Conservation (phyloP, 441 rosid species). For the Syzygium malaccense region DNA sequence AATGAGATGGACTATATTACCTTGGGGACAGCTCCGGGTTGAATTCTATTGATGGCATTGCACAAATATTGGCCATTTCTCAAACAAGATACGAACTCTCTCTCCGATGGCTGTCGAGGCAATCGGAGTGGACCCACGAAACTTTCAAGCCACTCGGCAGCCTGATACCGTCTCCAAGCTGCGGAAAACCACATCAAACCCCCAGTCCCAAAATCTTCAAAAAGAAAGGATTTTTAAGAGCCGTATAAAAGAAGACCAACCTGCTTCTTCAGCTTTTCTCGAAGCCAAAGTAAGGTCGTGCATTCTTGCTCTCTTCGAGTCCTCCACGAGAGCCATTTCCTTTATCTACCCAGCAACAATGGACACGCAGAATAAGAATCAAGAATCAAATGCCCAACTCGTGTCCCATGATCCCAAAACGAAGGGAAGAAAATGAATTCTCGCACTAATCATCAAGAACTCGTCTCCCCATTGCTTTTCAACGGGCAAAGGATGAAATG, state of each 20-base stretch:
- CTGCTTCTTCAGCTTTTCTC: constrained; percentile 91
- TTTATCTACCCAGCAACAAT: constrained; percentile 3
- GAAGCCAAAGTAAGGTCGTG: constrained; percentile 67
- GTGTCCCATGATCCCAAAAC: not conserved
- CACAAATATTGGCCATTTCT: constrained; percentile 80
- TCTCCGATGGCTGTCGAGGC: constrained; percentile 57
- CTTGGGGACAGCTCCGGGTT: constrained; percentile 79
- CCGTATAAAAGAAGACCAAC: constrained; percentile 18
- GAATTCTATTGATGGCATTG: constrained; percentile 77
- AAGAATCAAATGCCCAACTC: not conserved
- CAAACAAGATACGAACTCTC: constrained; percentile 73
- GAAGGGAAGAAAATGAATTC: not conserved
- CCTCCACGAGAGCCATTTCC: constrained; percentile 36
- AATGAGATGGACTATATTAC: constrained; percentile 15
- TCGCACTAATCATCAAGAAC: not conserved
- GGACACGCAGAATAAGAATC: not conserved
- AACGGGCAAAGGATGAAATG: not conserved
- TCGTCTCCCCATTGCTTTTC: not conserved
- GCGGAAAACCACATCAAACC: not conserved
- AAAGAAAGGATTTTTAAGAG: not conserved
- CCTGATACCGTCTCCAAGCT: constrained; percentile 71
- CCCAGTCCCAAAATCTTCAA: not conserved
- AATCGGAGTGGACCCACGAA: constrained; percentile 61
- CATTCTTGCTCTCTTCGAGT: constrained; percentile 31
- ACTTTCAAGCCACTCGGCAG: constrained; percentile 66